phyloP scores from a whole-genome alignment of 2,329 filamentous ascomycete genomes.

The Didymella keratinophila region DNA sequence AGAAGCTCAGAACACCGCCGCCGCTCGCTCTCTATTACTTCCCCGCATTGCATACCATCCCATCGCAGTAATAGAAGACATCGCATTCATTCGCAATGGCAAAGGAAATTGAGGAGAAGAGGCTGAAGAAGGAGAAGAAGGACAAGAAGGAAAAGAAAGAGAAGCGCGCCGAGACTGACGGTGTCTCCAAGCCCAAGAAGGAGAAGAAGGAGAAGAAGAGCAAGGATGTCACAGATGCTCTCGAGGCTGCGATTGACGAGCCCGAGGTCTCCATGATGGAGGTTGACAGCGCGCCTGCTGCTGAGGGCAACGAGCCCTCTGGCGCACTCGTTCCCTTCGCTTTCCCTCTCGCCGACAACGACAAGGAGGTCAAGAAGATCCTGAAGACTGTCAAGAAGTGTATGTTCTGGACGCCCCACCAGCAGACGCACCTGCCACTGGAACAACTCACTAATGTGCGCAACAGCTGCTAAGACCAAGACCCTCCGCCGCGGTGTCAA shows the following conservation, averaged over 20 bases:
- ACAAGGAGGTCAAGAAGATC: slow-evolving; percentile 75
- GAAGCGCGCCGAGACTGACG: slow-evolving; percentile 61
- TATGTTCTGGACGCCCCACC: slow-evolving; percentile 36
- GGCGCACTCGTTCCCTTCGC: slow-evolving; percentile 82
- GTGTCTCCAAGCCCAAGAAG: slow-evolving; percentile 62
- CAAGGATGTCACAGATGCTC: slow-evolving; percentile 61
- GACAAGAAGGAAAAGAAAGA: slow-evolving; percentile 70
- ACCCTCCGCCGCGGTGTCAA: slow-evolving; percentile 97
- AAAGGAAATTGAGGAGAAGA: slow-evolving; percentile 51
- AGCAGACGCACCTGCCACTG: not conserved
- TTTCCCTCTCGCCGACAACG: slow-evolving; percentile 74
- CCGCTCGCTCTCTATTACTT: slow-evolving; percentile 13
- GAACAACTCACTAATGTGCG: slow-evolving; percentile 17
- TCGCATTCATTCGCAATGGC: slow-evolving; percentile 37
- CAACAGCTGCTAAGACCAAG: slow-evolving; percentile 87
- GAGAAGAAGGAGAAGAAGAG: slow-evolving; percentile 71
- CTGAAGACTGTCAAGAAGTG: slow-evolving; percentile 71
- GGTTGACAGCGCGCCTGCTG: slow-evolving; percentile 51
- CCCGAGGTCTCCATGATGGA: slow-evolving; percentile 61
- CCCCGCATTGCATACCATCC: slow-evolving; percentile 1
- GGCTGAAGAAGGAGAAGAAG: slow-evolving; percentile 63
- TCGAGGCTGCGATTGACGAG: slow-evolving; percentile 66
- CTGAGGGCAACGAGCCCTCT: slow-evolving; percentile 53
- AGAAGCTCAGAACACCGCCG: slow-evolving; percentile 18
- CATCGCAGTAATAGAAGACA: not conserved